These are phyloP conservation scores for Angomonas ambiguus DNA, from an alignment of 208 protist species.

Conservation along the genomic window DNA sequence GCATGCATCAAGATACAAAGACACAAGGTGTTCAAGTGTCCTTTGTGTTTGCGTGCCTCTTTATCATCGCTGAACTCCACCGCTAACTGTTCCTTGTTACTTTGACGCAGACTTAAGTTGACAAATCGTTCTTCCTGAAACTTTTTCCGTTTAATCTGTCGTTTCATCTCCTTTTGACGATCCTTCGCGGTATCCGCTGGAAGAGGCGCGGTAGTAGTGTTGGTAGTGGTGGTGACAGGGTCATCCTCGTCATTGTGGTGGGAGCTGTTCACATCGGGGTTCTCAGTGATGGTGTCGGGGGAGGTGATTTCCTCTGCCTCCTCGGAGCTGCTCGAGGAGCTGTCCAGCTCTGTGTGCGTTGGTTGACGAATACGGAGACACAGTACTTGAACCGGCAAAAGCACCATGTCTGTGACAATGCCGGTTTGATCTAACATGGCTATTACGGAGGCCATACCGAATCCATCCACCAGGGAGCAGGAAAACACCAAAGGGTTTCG, in stretches of 20 bases:
- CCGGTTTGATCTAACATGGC: conserved; percentile 78
- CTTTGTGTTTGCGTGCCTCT: conserved; percentile 31
- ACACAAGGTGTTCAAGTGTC: conserved; percentile 60
- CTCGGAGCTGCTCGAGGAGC: conserved; percentile 52
- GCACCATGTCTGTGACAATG: conserved; percentile 90
- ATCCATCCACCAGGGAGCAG: conserved; percentile 72
- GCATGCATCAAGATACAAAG: conserved; percentile 74
- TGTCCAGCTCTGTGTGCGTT: conserved; percentile 12
- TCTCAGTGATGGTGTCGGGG: background rate
- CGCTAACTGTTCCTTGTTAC: conserved; percentile 49
- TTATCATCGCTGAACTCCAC: conserved; percentile 72
- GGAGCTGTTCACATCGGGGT: background rate
- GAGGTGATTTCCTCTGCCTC: conserved; percentile 15
- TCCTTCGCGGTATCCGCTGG: conserved; percentile 16
- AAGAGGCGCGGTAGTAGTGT: background rate
- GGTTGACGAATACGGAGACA: conserved; percentile 34
- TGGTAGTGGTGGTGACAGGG: background rate
- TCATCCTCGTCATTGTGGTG: background rate
- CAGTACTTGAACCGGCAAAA: conserved; percentile 64
- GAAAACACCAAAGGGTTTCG: conserved; percentile 67
- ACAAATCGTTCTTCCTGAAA: conserved; percentile 74
- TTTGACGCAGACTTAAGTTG: conserved; percentile 53
- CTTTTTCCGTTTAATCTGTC: conserved; percentile 68
- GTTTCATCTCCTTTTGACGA: conserved; percentile 55
- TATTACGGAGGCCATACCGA: conserved; percentile 82